A percentile compares a stretch with the other conserved stretches of the same genome.
Evolutionary conservation across 352 stramenopile genomes (phyloP).

Genomic region (Pythium dissotocum): DNA sequence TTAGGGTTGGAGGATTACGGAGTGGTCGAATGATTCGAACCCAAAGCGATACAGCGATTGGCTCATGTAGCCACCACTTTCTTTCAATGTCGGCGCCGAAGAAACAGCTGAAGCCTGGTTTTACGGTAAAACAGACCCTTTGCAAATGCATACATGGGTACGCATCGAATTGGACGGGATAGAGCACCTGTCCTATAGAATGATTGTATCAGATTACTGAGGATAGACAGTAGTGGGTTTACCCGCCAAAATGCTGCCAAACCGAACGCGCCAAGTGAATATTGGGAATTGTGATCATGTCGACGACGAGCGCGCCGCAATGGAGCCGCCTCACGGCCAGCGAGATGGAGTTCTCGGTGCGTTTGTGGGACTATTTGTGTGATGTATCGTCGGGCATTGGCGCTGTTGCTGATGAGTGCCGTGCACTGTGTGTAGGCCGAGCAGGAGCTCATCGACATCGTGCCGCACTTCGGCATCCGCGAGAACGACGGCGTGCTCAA

Average conservation of each 20-base stretch:
- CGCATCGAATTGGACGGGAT: not conserved
- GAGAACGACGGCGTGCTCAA: slow-evolving; percentile 80
- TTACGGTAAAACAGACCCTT: not conserved
- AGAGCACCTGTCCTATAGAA: not conserved
- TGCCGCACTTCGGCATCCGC: slow-evolving; percentile 83
- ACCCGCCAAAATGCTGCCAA: slow-evolving; percentile 1
- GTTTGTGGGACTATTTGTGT: slow-evolving; percentile 13
- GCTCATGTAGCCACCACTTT: not conserved
- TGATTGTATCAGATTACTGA: not conserved
- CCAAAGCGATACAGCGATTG: not conserved
- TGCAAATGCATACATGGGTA: not conserved
- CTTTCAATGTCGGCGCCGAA: not conserved
- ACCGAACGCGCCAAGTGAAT: slow-evolving; percentile 8
- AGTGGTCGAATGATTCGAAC: not conserved
- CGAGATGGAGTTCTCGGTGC: slow-evolving; percentile 82
- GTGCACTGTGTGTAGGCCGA: slow-evolving; percentile 50
- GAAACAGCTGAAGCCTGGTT: not conserved
- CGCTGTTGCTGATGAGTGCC: not conserved
- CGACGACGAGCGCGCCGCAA: slow-evolving; percentile 26
- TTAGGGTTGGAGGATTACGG: not conserved
- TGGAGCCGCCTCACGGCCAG: slow-evolving; percentile 44
- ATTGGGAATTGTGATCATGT: slow-evolving; percentile 6
- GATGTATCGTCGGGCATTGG: not conserved
- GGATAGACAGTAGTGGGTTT: not conserved
- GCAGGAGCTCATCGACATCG: slow-evolving; percentile 84